These are phyloP conservation scores for Aspergillus steynii DNA, from an alignment of 495 filamentous ascomycete species.

Conservation along the genomic window DNA sequence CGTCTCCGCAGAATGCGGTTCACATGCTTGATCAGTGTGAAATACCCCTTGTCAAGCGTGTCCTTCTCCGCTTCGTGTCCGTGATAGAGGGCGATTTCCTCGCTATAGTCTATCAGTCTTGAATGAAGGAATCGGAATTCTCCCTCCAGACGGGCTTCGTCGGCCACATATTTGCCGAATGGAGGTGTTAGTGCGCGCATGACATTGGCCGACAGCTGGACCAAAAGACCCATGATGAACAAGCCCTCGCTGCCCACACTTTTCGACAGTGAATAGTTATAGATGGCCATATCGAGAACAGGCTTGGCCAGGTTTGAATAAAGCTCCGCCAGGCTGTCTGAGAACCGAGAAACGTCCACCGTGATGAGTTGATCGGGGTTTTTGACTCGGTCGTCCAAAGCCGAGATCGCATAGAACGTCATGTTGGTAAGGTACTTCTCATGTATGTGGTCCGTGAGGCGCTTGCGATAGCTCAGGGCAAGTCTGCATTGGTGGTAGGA, in stretches of 20 bases:
- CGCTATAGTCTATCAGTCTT: slow-evolving; percentile 88
- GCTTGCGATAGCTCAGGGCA: slow-evolving; percentile 85
- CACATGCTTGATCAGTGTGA: slow-evolving; percentile 97
- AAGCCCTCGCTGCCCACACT: slow-evolving; percentile 93
- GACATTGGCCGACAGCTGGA: slow-evolving; percentile 86
- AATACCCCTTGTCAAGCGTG: slow-evolving; percentile 96
- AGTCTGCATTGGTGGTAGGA: slow-evolving; percentile 97
- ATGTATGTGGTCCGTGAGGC: slow-evolving; percentile 90
- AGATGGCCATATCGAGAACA: slow-evolving; percentile 90
- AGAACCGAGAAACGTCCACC: slow-evolving; percentile 94
- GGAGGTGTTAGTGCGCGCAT: slow-evolving; percentile 97
- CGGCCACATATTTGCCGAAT: slow-evolving; percentile 96
- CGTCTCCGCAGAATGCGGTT: slow-evolving; percentile 88
- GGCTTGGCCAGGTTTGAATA: slow-evolving; percentile 99
- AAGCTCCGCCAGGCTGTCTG: slow-evolving; percentile 88
- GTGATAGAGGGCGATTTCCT: slow-evolving; percentile 89
- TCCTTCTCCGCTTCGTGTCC: slow-evolving; percentile 97
- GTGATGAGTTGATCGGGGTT: slow-evolving; percentile 98
- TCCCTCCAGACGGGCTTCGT: slow-evolving; percentile 90
- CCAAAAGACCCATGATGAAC: slow-evolving; percentile 89
- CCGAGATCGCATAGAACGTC: slow-evolving; percentile 96
- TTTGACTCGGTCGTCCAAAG: slow-evolving; percentile 95
- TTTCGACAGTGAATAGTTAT: slow-evolving; percentile 88
- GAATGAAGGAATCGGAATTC: slow-evolving; percentile 97
- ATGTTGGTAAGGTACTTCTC: slow-evolving; percentile 90